Evolutionary conservation across 2,329 filamentous ascomycete species (phyloP), one percentile per base, ranked within the genome.

Genomic region (Colletotrichum echinochloae): DNA sequence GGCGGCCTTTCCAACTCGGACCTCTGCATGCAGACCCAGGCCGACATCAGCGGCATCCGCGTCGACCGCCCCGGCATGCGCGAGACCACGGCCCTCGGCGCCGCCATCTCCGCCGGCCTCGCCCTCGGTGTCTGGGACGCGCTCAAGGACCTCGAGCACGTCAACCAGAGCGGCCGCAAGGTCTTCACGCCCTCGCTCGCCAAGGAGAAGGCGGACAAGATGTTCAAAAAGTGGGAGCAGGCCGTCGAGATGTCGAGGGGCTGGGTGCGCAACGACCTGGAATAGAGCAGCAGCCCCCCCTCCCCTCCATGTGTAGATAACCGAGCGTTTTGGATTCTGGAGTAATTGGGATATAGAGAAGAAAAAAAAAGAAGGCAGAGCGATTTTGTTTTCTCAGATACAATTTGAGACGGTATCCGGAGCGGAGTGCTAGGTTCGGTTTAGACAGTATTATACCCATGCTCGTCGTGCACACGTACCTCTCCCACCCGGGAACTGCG

Each of bases 11-110:
- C 92, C 76, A 95, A 94, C 81, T 95, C 93, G 14, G 92, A 95
- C 78, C 86, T 97, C 66, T 94, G 91, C 82, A 97, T 97, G 94
- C 94, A 92, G 86, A 94, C 92, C 6, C 94, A 97, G 86, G 92
- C 94, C 73, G 92, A 97, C 81, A 88, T 97, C 60, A 94, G 92
- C 75, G 83, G 90, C 66, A 96, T 97, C 74, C 92, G 91, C 35
- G 92, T 97, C 71, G 90, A 95, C 79, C 90, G 94, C 30, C 94
- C 94, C 0, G 87, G 89, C 66, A 97, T 97, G 94, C 91, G 93
- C 67, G 94, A 97, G 83, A 97, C 94, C 5, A 97, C 94, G 1
- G 92, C 94, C 0, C 87, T 97, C 2, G 94, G 94, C 33, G 94
- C 94, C 18, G 94, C 94, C 57, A 95, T 97, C 75, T 94, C 94